Conservation (phyloP, 768 basidiomycete genomes). For the Pholiota conissans region DNA sequence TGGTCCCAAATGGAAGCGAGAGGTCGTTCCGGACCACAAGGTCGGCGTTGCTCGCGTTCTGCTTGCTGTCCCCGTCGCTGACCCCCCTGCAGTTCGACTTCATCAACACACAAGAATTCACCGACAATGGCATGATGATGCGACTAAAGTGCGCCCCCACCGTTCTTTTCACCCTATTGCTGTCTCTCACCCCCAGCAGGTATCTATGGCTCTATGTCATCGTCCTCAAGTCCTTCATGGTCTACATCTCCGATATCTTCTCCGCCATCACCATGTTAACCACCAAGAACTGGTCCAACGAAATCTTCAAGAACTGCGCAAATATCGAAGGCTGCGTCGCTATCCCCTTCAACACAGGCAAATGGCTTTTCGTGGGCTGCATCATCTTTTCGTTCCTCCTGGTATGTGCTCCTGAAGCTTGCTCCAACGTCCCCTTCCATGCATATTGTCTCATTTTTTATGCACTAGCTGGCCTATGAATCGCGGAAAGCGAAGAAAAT, state of each 20-base stretch:
- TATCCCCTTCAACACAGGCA: conserved; percentile 85
- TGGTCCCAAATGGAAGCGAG: conserved; percentile 92
- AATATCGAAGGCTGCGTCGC: conserved; percentile 70
- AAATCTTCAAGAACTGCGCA: conserved; percentile 80
- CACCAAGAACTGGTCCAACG: conserved; percentile 86
- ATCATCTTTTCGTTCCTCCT: conserved; percentile 98
- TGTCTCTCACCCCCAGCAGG: conserved; percentile 36
- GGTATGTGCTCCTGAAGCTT: conserved; percentile 43
- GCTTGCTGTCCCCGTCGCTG: conserved; percentile 16
- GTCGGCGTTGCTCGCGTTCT: conserved; percentile 39
- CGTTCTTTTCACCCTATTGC: neutral
- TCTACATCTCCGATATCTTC: conserved; percentile 97
- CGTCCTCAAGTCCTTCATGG: conserved; percentile 93
- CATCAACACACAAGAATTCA: conserved; percentile 90
- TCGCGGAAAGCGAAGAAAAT: conserved; percentile 90
- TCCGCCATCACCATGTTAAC: conserved; percentile 96
- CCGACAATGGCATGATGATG: conserved; percentile 82
- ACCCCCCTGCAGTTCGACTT: conserved; percentile 84
- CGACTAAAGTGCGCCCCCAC: conserved; percentile 69
- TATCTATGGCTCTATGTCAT: conserved; percentile 93
- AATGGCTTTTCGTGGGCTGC: conserved; percentile 97
- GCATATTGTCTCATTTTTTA: neutral
- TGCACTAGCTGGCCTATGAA: conserved; percentile 78
- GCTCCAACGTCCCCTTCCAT: neutral
- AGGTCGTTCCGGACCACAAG: conserved; percentile 97